Percentiles rank a stretch among this genome's conserved stretches.
phyloP scores from a whole-genome alignment of 768 basidiomycete species.

The Leccinum ochraceum region DNA sequence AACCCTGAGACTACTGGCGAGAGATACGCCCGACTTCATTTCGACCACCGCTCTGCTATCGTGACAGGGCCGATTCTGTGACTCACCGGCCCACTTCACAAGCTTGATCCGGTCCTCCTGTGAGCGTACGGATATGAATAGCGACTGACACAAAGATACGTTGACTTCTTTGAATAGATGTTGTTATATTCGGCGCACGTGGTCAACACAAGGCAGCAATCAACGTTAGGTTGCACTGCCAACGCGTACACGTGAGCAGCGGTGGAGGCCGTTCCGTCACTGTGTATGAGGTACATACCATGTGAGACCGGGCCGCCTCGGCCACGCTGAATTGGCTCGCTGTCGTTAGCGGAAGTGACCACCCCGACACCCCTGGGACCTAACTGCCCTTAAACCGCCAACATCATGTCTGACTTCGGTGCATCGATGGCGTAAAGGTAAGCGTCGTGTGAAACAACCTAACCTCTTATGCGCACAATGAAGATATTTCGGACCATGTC shows the following conservation, averaged over 20 bases:
- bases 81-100: not conserved
- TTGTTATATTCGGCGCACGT: not conserved
- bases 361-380: not conserved
- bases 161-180: not conserved
- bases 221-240: not conserved
- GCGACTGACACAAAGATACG: not conserved
- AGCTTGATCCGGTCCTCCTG: not conserved
- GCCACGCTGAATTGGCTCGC: not conserved
- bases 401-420: not conserved
- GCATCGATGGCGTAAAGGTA: not conserved
- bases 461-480: not conserved
- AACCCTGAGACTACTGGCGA: not conserved
- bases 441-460: not conserved
- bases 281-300: not conserved
- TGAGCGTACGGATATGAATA: not conserved
- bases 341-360: not conserved
- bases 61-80: not conserved
- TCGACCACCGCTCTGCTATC: not conserved
- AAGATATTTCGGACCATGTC: not conserved
- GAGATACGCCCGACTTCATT: not conserved
- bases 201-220: not conserved
- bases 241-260: not conserved
- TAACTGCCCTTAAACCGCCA: not conserved
- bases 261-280: not conserved
- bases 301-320: conserved; percentile 5